Percentiles rank a stretch among this genome's conserved stretches.
phyloP scores from a whole-genome alignment of 1,284 basidiomycete species.

The Ceratobasidium sp. region DNA sequence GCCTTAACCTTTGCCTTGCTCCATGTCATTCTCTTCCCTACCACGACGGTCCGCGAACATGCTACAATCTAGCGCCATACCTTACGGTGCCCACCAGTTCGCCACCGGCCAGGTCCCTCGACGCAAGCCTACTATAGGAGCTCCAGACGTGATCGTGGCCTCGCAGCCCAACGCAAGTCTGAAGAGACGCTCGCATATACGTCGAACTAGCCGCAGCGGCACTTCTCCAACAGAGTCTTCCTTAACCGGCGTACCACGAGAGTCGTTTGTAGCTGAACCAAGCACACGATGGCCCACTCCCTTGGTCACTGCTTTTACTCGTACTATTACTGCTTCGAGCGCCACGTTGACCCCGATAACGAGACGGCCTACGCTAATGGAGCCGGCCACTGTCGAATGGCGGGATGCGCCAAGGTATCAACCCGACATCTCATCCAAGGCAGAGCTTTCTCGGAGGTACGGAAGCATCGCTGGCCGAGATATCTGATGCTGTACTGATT shows the following conservation, averaged over 20 bases:
- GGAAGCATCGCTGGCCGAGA: neutral
- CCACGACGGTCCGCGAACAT: slow-evolving; percentile 36
- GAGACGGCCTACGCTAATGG: slow-evolving; percentile 24
- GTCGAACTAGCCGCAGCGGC: slow-evolving; percentile 26
- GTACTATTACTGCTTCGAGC: slow-evolving; percentile 25
- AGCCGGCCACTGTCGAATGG: slow-evolving; percentile 17
- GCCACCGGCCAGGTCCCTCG: neutral
- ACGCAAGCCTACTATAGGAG: slow-evolving; percentile 34
- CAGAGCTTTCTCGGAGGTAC: slow-evolving; percentile 34
- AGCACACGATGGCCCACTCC: slow-evolving; percentile 1
- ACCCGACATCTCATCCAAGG: slow-evolving; percentile 18
- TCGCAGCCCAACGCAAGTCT: slow-evolving; percentile 21
- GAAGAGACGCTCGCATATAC: slow-evolving; percentile 40
- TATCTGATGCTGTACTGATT: slow-evolving; percentile 1
- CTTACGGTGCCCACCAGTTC: slow-evolving; percentile 29
- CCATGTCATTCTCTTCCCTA: slow-evolving; percentile 29
- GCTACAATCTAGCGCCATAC: slow-evolving; percentile 25
- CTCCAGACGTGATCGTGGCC: slow-evolving; percentile 28
- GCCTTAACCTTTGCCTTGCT: neutral
- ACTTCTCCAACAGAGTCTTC: slow-evolving; percentile 24
- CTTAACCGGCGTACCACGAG: neutral
- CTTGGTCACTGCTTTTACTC: slow-evolving; percentile 27
- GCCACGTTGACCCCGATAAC: neutral
- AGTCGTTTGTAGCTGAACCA: neutral
- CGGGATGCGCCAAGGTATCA: slow-evolving; percentile 30